Conservation (phyloP, 352 stramenopile genomes). For the Pythium graminicola region DNA sequence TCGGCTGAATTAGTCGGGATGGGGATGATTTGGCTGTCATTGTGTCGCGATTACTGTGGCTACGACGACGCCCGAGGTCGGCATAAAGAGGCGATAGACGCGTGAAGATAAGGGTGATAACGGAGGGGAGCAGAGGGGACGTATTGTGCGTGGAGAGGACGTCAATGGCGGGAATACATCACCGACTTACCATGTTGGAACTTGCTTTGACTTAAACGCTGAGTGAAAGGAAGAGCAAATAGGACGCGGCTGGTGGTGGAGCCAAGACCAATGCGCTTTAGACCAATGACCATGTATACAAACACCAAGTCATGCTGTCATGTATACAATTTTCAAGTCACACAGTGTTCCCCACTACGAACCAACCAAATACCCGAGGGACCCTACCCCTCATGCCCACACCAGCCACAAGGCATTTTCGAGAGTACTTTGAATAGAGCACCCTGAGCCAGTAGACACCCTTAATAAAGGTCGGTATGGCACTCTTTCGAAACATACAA, state of each 20-base stretch:
- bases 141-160: not conserved
- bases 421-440: slow-evolving; percentile 15
- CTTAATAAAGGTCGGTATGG: not conserved
- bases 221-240: slow-evolving; percentile 86
- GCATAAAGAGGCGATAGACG: not conserved
- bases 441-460: not conserved
- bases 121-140: not conserved
- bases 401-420: slow-evolving; percentile 6
- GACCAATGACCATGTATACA: slow-evolving; percentile 50
- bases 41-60: not conserved
- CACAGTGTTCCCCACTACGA: slow-evolving; percentile 34
- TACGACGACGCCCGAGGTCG: not conserved
- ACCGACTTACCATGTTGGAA: slow-evolving; percentile 74
- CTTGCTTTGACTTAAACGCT: slow-evolving; percentile 81
- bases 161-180: not conserved
- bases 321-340: slow-evolving; percentile 64
- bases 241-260: slow-evolving; percentile 27
- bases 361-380: slow-evolving; percentile 48
- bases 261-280: slow-evolving; percentile 24
- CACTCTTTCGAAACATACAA: slow-evolving; percentile 5
- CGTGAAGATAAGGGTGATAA: not conserved
- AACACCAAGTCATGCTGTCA: slow-evolving; percentile 33
- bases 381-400: slow-evolving; percentile 21
- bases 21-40: too few relatives aligned
- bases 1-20: too few relatives aligned